Percentiles rank a stretch among this genome's conserved stretches.
Conservation (phyloP, 495 filamentous ascomycete species). For the Entonaema liquescens region DNA sequence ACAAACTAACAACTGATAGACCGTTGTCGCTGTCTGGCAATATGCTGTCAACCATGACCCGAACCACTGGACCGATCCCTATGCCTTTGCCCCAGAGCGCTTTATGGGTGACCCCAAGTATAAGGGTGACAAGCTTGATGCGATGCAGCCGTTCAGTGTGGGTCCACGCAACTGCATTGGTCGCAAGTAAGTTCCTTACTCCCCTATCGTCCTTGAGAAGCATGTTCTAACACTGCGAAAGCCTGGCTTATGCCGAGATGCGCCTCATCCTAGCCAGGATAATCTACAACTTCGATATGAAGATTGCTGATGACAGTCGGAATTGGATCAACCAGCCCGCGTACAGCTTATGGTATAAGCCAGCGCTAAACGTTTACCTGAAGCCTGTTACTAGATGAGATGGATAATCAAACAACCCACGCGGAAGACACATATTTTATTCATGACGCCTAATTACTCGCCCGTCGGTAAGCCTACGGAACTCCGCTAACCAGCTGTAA, state of each 20-base stretch:
- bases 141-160: slow-evolving; percentile 61
- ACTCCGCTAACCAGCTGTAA: background rate
- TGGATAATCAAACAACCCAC: background rate
- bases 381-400: slow-evolving; percentile 25
- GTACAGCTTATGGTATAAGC: slow-evolving; percentile 58
- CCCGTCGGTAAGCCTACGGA: background rate
- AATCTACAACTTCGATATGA: slow-evolving; percentile 62
- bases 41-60: slow-evolving; percentile 55
- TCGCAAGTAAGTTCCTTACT: slow-evolving; percentile 55
- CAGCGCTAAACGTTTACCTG: slow-evolving; percentile 44
- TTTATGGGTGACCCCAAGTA: slow-evolving; percentile 55
- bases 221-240: slow-evolving; percentile 24
- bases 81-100: slow-evolving; percentile 60
- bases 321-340: slow-evolving; percentile 52
- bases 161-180: slow-evolving; percentile 66
- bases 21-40: slow-evolving; percentile 58
- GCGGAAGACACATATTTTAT: background rate
- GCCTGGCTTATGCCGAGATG: slow-evolving; percentile 63
- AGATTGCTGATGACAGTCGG: slow-evolving; percentile 53
- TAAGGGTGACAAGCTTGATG: slow-evolving; percentile 55
- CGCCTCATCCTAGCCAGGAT: slow-evolving; percentile 59
- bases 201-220: background rate
- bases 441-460: background rate
- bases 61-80: slow-evolving; percentile 54
- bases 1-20: slow-evolving; percentile 49